Conservation (phyloP, 169 alveolate species). For the Plasmodium vivax region DNA sequence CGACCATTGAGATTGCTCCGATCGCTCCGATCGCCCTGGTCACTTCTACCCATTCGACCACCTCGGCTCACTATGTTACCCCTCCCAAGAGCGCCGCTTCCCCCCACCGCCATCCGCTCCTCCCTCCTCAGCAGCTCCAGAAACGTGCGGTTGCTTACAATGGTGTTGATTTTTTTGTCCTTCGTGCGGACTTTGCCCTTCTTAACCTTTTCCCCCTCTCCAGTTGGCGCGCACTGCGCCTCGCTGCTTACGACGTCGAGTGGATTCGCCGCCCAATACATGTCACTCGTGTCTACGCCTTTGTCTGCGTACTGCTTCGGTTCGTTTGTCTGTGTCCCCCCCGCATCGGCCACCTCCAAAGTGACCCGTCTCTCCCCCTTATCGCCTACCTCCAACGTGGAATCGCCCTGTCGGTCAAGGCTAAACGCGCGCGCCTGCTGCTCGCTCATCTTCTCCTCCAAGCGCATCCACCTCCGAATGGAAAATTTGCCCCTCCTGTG, state of each 20-base stretch:
- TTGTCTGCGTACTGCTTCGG: slow-evolving; percentile 1
- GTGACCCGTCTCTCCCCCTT: background rate
- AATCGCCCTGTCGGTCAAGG: background rate
- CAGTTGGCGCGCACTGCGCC: background rate
- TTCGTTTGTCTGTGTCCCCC: background rate
- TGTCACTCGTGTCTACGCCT: slow-evolving; percentile 17
- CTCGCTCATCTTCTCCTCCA: background rate
- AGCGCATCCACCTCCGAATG: slow-evolving; percentile 16
- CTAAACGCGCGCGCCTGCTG: background rate
- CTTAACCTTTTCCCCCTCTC: background rate
- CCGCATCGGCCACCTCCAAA: background rate
- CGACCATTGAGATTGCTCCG: background rate
- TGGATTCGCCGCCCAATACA: background rate
- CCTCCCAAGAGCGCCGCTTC: background rate
- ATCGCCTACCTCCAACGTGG: background rate
- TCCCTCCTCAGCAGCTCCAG: slow-evolving; percentile 18
- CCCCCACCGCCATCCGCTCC: background rate
- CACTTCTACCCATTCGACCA: background rate
- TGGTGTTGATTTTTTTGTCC: slow-evolving; percentile 27
- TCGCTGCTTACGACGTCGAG: background rate
- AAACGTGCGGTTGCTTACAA: slow-evolving; percentile 27
- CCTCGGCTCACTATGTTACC: background rate
- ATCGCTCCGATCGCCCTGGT: too few relatives aligned
- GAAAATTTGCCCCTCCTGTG: slow-evolving; percentile 44
- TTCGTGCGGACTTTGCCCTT: slow-evolving; percentile 2